Evolutionary conservation across 106 monocot genomes (phyloP), one percentile per base, ranked within the genome.

Genomic region (Acanthochlamys bracteata): DNA sequence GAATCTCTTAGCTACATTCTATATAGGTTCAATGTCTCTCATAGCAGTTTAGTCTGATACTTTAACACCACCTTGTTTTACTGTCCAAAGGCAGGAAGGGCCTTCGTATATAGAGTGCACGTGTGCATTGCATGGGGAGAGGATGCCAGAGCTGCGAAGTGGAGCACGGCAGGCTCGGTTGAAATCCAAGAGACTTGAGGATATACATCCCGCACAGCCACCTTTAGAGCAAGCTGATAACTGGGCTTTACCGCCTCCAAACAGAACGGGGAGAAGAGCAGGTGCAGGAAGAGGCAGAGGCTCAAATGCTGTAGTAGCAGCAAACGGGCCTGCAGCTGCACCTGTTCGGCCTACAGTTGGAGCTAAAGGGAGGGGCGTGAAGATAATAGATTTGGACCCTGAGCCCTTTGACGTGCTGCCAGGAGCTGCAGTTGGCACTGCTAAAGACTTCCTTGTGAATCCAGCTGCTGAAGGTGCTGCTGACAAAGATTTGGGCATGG

Each of bases 61-160:
- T 9, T 45, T 45, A 45, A 9, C 43, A 45, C 13, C n/a, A n/a
- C 43, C 13, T 45, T 7, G 43, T 45, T 45, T 45, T 45, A 45
- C 43, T 9, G 57, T 57, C 39, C 56, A 70, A 65, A 78, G 71
- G 73, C 74, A 61, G 74, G 59, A 69, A 61, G 65, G 59, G 56
- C 23, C n/a, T 27, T 25, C 21, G 12, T 72, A 66, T 73, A 79
- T 67, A 64, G 71, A 75, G 72, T 63, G 72, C 46, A 64, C 58
- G 68, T n/a, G 70, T 82, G 67, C 81, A 13, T 82, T 86, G 88
- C 75, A 88, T 87, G 96, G 96, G 83, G 76, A 83, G 78, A 92
- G 80, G 79, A 98, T 98, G 96, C 96, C 88, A 77, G 91, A 98
- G 77, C 69, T 98, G 85, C 68, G 88, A 81, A 98, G 96, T 69